Evolutionary conservation across 2,329 filamentous ascomycete genomes (phyloP), one percentile per base, ranked within the genome.

Genomic region (Botrytis fabae): DNA sequence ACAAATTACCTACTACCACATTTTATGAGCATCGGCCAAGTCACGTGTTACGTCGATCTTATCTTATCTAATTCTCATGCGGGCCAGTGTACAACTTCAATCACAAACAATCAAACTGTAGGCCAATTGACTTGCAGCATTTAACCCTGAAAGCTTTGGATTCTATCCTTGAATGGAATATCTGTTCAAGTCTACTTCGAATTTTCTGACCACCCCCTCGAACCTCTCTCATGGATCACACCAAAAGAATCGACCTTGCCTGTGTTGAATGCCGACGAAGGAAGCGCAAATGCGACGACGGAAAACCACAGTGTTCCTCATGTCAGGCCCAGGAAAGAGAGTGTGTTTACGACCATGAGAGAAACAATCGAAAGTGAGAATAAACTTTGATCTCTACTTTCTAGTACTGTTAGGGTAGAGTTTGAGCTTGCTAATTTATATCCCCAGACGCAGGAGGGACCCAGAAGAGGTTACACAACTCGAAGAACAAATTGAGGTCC

Each of bases 401-500:
- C 22, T n/a, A 62, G 35, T n/a, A 25, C 6, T 62, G 16, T 40
- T 25, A 57, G n/a, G n/a, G 16, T 18, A 28, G 51, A 57, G 14
- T 57, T 57, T 5, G 51, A 18, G n/a, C 51, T 57, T 57, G 51
- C 60, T 62, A 62, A 62, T 62, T 25, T n/a, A 18, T n/a, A 10
- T 62, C 14, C 22, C n/a, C 38, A 62, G 60, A 42, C 60, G 60
- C 60, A 62, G 35, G 38, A 62, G 60, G 40, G 60, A 62, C 25
- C 60, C 60, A 40, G 60, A 62, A 42, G 60, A 62, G 35, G 38
- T 42, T 62, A 35, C 38, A 18, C 35, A 62, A 18, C 60, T 62
- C 38, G 60, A 62, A 42, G 60, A 62, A 62, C 60, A 62, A n/a
- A 62, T 62, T 40, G 60, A 62, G 22, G n/a, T 62, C 25, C 60